These are phyloP conservation scores for Holtermanniella nyarrowii DNA, from an alignment of 768 basidiomycete genomes.

Conservation along the genomic window DNA sequence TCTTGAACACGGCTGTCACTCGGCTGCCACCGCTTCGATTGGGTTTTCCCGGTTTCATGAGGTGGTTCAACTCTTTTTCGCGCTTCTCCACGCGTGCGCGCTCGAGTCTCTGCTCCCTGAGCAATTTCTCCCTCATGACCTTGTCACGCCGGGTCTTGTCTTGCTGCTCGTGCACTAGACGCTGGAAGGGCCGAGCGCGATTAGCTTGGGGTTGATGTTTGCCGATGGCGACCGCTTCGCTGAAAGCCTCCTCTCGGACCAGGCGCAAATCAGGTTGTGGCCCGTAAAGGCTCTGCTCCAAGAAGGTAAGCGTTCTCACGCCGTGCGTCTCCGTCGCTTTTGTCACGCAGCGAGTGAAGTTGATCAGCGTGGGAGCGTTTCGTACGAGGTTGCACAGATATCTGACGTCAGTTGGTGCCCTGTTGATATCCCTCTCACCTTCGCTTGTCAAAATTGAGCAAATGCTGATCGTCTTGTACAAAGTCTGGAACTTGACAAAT, in stretches of 20 bases:
- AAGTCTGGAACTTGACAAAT: not conserved
- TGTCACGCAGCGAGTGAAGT: not conserved
- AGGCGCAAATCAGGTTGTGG: not conserved
- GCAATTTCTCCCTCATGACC: conserved; percentile 55
- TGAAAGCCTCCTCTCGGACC: not conserved
- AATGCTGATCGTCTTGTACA: not conserved
- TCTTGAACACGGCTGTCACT: conserved; percentile 74
- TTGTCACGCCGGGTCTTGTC: conserved; percentile 76
- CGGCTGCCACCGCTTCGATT: conserved; percentile 47
- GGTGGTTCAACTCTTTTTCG: conserved; percentile 63
- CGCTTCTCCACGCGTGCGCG: conserved; percentile 61
- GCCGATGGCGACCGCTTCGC: not conserved
- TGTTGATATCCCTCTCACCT: not conserved
- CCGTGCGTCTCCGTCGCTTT: not conserved
- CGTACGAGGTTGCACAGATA: not conserved
- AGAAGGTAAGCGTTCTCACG: not conserved
- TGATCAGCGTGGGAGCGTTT: not conserved
- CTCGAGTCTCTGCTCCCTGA: conserved; percentile 55
- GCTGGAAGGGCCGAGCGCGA: conserved; percentile 47
- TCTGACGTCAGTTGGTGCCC: not conserved
- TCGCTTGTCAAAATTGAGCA: not conserved
- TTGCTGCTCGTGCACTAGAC: conserved; percentile 54
- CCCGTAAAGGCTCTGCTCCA: not conserved
- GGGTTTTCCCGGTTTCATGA: conserved; percentile 54
- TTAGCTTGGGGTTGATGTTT: not conserved